phyloP scores from a whole-genome alignment of 495 filamentous ascomycete species.

The Lepraria neglecta region DNA sequence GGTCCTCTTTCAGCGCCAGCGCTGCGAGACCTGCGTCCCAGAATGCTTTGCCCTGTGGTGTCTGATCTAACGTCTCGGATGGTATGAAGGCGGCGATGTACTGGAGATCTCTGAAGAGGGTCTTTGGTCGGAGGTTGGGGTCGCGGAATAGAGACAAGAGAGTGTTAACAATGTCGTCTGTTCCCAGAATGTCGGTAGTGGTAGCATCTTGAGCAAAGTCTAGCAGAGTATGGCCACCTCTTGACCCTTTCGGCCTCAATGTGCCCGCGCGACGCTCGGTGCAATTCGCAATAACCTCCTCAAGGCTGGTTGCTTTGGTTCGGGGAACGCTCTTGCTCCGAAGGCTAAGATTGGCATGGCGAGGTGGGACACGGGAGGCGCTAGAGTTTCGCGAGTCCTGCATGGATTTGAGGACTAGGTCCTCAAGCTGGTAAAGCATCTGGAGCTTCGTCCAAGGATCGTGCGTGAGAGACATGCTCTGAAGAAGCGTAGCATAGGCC shows the following conservation, averaged over 20 bases:
- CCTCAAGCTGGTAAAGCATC: constrained; percentile 74
- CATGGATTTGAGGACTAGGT: constrained; percentile 54
- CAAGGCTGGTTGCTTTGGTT: constrained; percentile 42
- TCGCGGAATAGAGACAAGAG: constrained; percentile 75
- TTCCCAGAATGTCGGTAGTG: constrained; percentile 47
- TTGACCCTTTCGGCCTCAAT: constrained; percentile 32
- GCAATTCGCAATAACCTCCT: constrained; percentile 61
- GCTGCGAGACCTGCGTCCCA: constrained; percentile 90
- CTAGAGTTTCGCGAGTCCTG: not conserved
- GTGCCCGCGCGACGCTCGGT: constrained; percentile 61
- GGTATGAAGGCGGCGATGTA: constrained; percentile 93
- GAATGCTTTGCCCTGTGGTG: constrained; percentile 83
- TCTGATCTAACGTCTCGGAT: constrained; percentile 70
- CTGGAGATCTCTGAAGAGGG: constrained; percentile 90
- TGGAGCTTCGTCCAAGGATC: constrained; percentile 83
- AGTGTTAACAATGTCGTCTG: constrained; percentile 68
- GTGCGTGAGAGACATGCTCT: constrained; percentile 83
- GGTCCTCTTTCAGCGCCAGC: constrained; percentile 79
- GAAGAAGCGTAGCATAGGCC: constrained; percentile 72
- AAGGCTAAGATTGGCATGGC: not conserved
- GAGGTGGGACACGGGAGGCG: not conserved
- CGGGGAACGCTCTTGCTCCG: constrained; percentile 20
- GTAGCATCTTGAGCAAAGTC: constrained; percentile 22
- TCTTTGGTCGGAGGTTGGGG: constrained; percentile 71
- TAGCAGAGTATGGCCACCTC: constrained; percentile 27